Conservation (phyloP, 2,329 filamentous ascomycete species). For the Podosphaera xanthii region DNA sequence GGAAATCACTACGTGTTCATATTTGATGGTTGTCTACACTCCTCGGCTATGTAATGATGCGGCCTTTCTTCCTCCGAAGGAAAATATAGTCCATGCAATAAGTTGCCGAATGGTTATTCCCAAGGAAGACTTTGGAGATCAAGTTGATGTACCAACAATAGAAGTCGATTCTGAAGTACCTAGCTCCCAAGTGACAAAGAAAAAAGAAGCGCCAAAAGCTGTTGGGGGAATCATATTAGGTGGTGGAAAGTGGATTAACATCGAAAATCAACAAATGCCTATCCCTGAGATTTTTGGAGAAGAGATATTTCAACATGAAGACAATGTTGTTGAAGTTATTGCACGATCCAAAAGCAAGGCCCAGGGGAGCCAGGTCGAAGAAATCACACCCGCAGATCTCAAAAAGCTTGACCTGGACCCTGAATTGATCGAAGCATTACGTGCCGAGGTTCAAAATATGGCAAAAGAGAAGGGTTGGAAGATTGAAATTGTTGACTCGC, state of each 20-base stretch:
- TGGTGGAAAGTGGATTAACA: slow-evolving; percentile 13
- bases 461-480: slow-evolving; percentile 57
- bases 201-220: slow-evolving; percentile 11
- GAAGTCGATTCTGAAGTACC: slow-evolving; percentile 7
- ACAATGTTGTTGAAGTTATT: slow-evolving; percentile 7
- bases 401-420: slow-evolving; percentile 34
- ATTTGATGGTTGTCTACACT: slow-evolving; percentile 53
- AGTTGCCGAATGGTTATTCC: slow-evolving; percentile 36
- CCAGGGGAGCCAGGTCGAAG: slow-evolving; percentile 13
- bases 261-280: slow-evolving; percentile 13
- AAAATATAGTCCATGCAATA: slow-evolving; percentile 38
- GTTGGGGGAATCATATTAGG: slow-evolving; percentile 13
- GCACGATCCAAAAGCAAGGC: slow-evolving; percentile 10
- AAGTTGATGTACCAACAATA: slow-evolving; percentile 19
- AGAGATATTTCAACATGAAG: slow-evolving; percentile 32
- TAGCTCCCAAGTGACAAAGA: slow-evolving; percentile 18
- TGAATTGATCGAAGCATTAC: slow-evolving; percentile 44
- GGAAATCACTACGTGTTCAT: slow-evolving; percentile 47
- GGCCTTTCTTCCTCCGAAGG: slow-evolving; percentile 46
- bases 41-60: slow-evolving; percentile 51
- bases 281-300: slow-evolving; percentile 19
- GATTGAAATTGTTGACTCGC: slow-evolving; percentile 53
- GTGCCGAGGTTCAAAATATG: slow-evolving; percentile 41
- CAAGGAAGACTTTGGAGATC: slow-evolving; percentile 16
- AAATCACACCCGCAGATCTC: slow-evolving; percentile 41